Evolutionary conservation across 305 asterid genomes (phyloP), one percentile per base, ranked within the genome.

Genomic region (Fraxinus platypoda): DNA sequence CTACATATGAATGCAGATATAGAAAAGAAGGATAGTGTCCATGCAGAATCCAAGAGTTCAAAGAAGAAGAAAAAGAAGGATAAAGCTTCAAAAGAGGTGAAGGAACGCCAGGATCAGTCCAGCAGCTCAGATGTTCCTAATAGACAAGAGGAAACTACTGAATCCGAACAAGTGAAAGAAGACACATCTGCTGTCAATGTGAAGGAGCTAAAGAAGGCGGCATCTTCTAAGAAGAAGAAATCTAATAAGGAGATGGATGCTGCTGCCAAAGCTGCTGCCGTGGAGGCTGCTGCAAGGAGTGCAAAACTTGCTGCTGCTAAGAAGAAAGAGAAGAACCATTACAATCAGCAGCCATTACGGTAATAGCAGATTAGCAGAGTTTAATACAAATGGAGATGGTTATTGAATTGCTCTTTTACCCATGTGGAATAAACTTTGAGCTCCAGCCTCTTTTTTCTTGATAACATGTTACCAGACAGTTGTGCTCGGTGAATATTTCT

Each of bases 21-120:
- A 41, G 86, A 85, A 78, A 88, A 89, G 80, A 90, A 89, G 83
- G 86, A 84, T 6, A 75, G 8, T 75, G 83, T 85, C 23, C 59
- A 89, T 49, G 81, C 83, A 0, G 94, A 89, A 83, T 82, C 92
- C 73, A 92, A 89, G 78, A 88, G 75, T 49, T 89, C 91, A 28
- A 90, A 89, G 81, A 92, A 91, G 90, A 92, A 92, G 88, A 92
- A 90, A 79, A 92, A 90, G 88, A 92, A 90, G 91, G 92, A 91
- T 46, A 88, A 90, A 85, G 78, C 85, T 13, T 72, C 83, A 9
- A 89, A 88, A 79, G 93, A 87, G 82, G 88, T 81, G 49, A 90
- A 90, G 82, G 94, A 92, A 78, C 81, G 80, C 71, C 89, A 87
- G 80, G 91, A 89, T 37, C 85, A 73, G 78, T 76, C 87, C 8